These are phyloP conservation scores for Canavalia ensiformis DNA, from an alignment of 306 rosid species.

Conservation along the genomic window DNA sequence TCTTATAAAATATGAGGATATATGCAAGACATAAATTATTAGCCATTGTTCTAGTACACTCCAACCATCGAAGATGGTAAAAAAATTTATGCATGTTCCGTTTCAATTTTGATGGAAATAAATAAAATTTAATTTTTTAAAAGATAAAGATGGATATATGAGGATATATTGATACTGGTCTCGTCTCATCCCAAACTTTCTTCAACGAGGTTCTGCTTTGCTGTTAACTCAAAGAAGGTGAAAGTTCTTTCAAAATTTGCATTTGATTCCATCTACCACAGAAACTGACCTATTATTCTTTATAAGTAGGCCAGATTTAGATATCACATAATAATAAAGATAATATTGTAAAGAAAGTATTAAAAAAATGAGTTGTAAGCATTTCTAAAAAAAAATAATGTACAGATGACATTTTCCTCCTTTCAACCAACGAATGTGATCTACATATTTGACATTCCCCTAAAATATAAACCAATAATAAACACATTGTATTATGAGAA, in stretches of 20 bases:
- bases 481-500: slow-evolving; percentile 26
- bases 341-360: neutral
- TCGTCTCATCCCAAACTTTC: too few relatives aligned
- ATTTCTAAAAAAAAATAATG: slow-evolving; percentile 14
- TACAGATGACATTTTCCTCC: slow-evolving; percentile 48
- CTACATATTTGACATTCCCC: slow-evolving; percentile 42
- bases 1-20: too few relatives aligned
- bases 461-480: slow-evolving; percentile 31
- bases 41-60: too few relatives aligned
- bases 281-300: neutral
- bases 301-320: neutral
- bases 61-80: too few relatives aligned
- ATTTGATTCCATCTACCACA: neutral
- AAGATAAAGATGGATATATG: too few relatives aligned
- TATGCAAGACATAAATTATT: too few relatives aligned
- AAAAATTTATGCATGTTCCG: too few relatives aligned
- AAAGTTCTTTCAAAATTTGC: neutral
- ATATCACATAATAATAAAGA: neutral
- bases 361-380: neutral
- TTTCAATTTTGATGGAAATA: too few relatives aligned
- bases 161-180: too few relatives aligned
- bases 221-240: neutral
- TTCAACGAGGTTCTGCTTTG: slow-evolving; percentile 1
- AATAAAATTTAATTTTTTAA: too few relatives aligned
- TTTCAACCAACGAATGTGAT: slow-evolving; percentile 56